Percentiles rank a stretch among this genome's conserved stretches.
Conservation (phyloP, 2,329 filamentous ascomycete species). For the Rhinocladiella mackenziei region DNA sequence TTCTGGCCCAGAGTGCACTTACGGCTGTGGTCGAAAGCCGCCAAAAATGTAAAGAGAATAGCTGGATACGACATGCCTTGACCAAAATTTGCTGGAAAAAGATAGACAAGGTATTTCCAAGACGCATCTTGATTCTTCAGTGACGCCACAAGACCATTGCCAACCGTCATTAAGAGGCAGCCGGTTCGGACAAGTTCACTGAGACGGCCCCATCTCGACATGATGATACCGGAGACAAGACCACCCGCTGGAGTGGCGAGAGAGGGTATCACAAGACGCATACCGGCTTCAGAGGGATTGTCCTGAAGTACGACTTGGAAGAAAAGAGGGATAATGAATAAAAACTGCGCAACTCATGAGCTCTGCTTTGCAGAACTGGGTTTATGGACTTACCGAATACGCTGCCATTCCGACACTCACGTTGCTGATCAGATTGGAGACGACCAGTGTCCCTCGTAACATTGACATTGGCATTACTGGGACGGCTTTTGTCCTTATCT, state of each 20-base stretch:
- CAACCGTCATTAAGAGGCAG: constrained; percentile 42
- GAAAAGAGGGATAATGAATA: constrained; percentile 48
- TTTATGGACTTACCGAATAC: constrained; percentile 60
- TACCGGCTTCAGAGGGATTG: constrained; percentile 44
- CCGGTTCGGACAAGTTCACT: constrained; percentile 41
- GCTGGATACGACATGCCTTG: constrained; percentile 47
- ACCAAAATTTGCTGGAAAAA: constrained; percentile 46
- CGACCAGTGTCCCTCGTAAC: constrained; percentile 52
- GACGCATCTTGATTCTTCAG: constrained; percentile 41
- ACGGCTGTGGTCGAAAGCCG: constrained; percentile 60
- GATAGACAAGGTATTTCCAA: constrained; percentile 46
- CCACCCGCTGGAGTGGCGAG: constrained; percentile 45
- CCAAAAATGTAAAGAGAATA: constrained; percentile 58
- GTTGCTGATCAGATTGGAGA: constrained; percentile 57
- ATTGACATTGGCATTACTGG: constrained; percentile 47
- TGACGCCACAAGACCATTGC: constrained; percentile 41
- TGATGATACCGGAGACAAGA: constrained; percentile 44
- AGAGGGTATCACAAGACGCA: constrained; percentile 44
- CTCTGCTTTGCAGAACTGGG: too few relatives aligned
- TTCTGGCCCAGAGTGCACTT: constrained; percentile 26
- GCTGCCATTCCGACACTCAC: constrained; percentile 58
- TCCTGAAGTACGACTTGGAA: constrained; percentile 43
- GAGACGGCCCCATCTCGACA: constrained; percentile 47
- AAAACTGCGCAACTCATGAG: constrained; percentile 33
- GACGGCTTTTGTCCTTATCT: constrained; percentile 41